phyloP scores from a whole-genome alignment of 108 stramenopile genomes.

The Seminavis robusta region DNA sequence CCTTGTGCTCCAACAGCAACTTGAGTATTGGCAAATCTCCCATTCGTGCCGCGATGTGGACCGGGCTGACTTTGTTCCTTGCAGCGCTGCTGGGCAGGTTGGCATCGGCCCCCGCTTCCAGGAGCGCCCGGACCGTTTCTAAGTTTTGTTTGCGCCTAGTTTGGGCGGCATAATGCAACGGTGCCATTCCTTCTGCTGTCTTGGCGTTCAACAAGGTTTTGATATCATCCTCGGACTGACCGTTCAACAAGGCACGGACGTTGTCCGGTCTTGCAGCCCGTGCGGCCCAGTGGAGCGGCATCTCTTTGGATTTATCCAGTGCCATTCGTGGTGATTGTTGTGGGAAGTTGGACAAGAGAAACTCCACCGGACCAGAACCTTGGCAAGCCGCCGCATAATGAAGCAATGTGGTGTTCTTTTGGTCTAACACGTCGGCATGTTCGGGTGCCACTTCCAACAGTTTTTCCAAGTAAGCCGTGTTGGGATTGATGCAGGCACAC shows the following conservation, averaged over 20 bases:
- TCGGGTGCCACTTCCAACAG: not conserved
- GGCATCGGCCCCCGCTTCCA: conserved; percentile 5
- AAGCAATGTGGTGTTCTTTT: not conserved
- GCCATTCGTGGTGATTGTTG: not conserved
- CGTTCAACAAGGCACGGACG: not conserved
- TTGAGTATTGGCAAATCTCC: not conserved
- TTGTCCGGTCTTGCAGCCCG: not conserved
- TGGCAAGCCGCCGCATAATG: not conserved
- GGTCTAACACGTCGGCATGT: not conserved
- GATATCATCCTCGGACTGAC: not conserved
- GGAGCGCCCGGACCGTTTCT: not conserved
- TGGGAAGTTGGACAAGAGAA: not conserved
- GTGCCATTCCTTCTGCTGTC: not conserved
- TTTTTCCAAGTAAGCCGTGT: not conserved
- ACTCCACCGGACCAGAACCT: not conserved
- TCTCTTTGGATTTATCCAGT: not conserved
- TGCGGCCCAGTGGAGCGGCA: not conserved
- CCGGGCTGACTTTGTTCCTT: not conserved
- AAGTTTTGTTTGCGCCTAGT: not conserved
- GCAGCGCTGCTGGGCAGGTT: not conserved
- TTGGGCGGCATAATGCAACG: not conserved
- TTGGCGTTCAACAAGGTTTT: not conserved
- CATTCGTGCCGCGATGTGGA: not conserved
- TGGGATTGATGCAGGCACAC: conserved; percentile 1
- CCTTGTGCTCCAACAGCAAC: not conserved